Evolutionary conservation across 116 monocot species (phyloP), one percentile per base, ranked within the genome.

Genomic region (Trichopus zeylanicus): DNA sequence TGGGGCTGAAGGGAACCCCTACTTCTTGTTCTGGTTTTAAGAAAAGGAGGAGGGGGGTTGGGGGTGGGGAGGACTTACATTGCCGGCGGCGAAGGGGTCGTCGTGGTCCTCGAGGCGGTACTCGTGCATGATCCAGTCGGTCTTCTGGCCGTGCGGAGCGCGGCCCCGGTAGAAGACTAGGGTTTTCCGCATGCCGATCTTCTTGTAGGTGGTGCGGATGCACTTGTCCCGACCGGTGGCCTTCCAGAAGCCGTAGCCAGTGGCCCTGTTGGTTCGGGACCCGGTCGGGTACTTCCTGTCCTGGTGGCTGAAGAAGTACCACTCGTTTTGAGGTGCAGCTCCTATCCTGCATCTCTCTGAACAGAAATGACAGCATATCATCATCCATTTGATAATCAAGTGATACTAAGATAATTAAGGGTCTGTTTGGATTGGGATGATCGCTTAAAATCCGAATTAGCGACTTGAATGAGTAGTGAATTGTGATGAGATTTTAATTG

Each of bases 301-400:
- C 61, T 86, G 81, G 72, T 86, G 86, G 72, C 86, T 86, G 69
- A 86, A 86, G 55, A 86, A 81, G 81, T 86, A 86, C 86, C 86
- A 86, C 48, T 82, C 82, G 23, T 73, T 79, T 35, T 81, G 81
- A 6, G 86, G 78, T 5, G 86, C 31, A 6, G 81, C 68, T 56
- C 86, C 86, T 8, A 86, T 86, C 67, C 75, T 68, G 69, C 86
- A 86, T 25, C 75, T 71, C 72, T 87, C 82, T 82, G 30, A 5
- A n/a, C n/a, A n/a, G n/a, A n/a, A n/a, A n/a, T n/a, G n/a, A n/a
- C n/a, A n/a, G n/a, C n/a, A n/a, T n/a, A n/a, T n/a, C n/a, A n/a
- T n/a, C n/a, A n/a, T n/a, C n/a, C n/a, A n/a, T n/a, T n/a, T n/a
- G n/a, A n/a, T n/a, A n/a, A n/a, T n/a, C n/a, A n/a, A n/a, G n/a